A percentile compares a stretch with the other conserved stretches of the same genome.
Conservation (phyloP, 164 flowering plant species). For the Sedum album region DNA sequence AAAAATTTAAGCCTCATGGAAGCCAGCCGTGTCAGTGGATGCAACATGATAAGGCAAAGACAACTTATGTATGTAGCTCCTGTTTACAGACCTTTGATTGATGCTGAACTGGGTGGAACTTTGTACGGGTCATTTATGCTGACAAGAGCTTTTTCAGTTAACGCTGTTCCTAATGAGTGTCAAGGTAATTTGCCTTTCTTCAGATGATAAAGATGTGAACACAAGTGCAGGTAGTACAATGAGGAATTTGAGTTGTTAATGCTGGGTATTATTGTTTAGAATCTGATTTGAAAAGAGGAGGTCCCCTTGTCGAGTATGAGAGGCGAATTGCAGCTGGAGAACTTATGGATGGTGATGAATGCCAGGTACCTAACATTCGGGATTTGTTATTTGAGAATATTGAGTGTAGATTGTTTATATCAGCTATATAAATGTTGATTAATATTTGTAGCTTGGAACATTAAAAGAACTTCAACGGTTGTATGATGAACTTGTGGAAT, state of each 20-base stretch:
- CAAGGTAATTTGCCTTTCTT: slow-evolving; percentile 30
- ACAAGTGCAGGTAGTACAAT: background rate
- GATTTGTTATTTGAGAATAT: background rate
- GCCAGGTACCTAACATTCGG: slow-evolving; percentile 44
- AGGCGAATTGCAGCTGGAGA: slow-evolving; percentile 74
- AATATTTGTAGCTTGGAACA: slow-evolving; percentile 50
- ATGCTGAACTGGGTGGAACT: slow-evolving; percentile 18
- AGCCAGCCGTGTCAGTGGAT: too few species aligned
- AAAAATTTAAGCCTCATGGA: too few species aligned
- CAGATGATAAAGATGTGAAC: background rate
- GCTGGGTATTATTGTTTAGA: background rate
- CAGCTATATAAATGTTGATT: background rate
- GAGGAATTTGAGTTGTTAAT: background rate
- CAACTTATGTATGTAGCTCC: slow-evolving; percentile 10
- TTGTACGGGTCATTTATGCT: slow-evolving; percentile 15
- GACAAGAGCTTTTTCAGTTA: slow-evolving; percentile 37
- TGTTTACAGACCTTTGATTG: slow-evolving; percentile 2
- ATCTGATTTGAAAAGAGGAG: background rate
- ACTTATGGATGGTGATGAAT: slow-evolving; percentile 73
- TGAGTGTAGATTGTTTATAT: background rate
- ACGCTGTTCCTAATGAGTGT: slow-evolving; percentile 29
- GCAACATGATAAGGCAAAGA: background rate
- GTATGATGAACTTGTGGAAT: slow-evolving; percentile 78
- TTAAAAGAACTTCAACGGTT: slow-evolving; percentile 81
- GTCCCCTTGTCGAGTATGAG: slow-evolving; percentile 50